Evolutionary conservation across 2,329 filamentous ascomycete species (phyloP).

Genomic region (Hymenoscyphus fraxineus): DNA sequence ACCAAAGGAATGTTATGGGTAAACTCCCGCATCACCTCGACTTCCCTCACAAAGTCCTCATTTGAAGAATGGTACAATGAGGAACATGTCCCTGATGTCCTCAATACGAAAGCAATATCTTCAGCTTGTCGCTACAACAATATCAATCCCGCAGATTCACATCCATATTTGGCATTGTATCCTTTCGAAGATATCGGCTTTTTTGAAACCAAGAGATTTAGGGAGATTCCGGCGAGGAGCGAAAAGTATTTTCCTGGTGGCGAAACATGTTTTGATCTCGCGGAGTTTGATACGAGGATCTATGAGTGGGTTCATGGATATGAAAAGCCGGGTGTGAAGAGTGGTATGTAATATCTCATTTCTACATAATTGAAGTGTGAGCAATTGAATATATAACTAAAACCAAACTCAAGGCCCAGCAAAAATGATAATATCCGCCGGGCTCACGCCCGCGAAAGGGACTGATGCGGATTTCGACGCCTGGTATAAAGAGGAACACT

Average conservation of each 20-base stretch:
- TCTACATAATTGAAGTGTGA: neutral
- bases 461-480: conserved; percentile 17
- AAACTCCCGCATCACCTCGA: conserved; percentile 14
- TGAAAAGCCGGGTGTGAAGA: conserved; percentile 10
- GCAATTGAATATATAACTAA: neutral
- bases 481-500: conserved; percentile 20
- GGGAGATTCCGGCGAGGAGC: conserved; percentile 7
- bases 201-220: conserved; percentile 8
- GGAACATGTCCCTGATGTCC: conserved; percentile 16
- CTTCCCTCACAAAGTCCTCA: neutral
- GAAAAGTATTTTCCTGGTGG: conserved; percentile 8
- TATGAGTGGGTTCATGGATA: conserved; percentile 17
- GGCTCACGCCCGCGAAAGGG: conserved; percentile 11
- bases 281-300: conserved; percentile 15
- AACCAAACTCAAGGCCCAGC: conserved; percentile 10
- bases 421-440: conserved; percentile 15
- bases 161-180: conserved; percentile 16
- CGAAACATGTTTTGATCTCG: conserved; percentile 13
- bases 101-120: conserved; percentile 10
- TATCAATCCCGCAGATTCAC: conserved; percentile 7
- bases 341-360: conserved; percentile 2
- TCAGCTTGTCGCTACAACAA: conserved; percentile 13
- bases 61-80: conserved; percentile 17
- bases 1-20: conserved; percentile 13
- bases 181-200: conserved; percentile 9